Evolutionary conservation across 768 basidiomycete genomes (phyloP).

Genomic region (Kwoniella europaea): DNA sequence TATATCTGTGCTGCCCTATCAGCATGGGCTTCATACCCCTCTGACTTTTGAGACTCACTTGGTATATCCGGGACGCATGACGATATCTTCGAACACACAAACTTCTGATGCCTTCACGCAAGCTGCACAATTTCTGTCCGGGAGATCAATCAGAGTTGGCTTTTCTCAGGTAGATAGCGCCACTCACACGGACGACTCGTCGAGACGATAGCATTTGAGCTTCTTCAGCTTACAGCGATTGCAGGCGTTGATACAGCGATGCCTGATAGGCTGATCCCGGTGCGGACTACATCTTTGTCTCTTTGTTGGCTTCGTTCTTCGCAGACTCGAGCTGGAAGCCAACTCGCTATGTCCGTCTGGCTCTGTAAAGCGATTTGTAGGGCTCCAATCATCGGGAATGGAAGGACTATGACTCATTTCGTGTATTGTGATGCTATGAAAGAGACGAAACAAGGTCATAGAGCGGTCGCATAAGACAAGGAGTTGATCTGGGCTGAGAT

Average conservation of each 20-base stretch:
- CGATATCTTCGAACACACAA: conserved; percentile 20
- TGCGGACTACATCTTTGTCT: background rate
- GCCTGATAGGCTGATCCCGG: background rate
- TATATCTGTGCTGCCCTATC: conserved; percentile 1
- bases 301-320: background rate
- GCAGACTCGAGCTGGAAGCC: background rate
- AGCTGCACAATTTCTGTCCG: conserved; percentile 13
- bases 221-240: conserved; percentile 31
- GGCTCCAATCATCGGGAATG: background rate
- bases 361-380: background rate
- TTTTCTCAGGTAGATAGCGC: background rate
- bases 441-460: background rate
- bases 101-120: conserved; percentile 13
- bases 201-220: conserved; percentile 23
- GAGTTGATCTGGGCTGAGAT: background rate
- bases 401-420: background rate
- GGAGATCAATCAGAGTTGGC: too few relatives aligned
- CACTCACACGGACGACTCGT: conserved; percentile 8
- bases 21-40: background rate
- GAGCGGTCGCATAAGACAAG: background rate
- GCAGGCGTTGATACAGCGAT: conserved; percentile 29
- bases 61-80: conserved; percentile 3
- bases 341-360: background rate
- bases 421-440: background rate
- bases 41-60: conserved; percentile 6